Conservation (phyloP, 257 asterid species). For the Henckelia pumila region DNA sequence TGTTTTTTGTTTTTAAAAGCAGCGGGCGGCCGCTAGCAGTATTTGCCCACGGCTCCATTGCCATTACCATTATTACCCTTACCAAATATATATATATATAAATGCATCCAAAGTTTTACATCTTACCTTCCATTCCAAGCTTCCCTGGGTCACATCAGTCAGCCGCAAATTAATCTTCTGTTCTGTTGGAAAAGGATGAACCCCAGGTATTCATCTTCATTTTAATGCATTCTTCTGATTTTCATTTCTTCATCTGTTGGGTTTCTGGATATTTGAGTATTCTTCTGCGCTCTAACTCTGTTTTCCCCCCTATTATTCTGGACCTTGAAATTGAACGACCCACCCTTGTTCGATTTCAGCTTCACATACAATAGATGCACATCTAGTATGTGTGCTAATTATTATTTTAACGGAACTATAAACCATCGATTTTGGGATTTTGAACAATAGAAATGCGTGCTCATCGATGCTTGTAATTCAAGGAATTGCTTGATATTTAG, state of each 20-base stretch:
- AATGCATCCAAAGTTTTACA: too few relatives aligned
- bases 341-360: too few relatives aligned
- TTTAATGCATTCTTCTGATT: neutral
- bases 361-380: neutral
- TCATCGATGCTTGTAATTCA: neutral
- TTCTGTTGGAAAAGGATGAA: neutral
- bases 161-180: too few relatives aligned
- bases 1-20: too few relatives aligned
- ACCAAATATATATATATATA: too few relatives aligned
- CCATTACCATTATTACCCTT: too few relatives aligned
- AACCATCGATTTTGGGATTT: neutral
- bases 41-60: too few relatives aligned
- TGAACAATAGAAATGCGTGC: neutral
- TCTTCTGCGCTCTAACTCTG: neutral
- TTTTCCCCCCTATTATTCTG: neutral
- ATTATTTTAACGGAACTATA: too few relatives aligned
- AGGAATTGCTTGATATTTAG: too few relatives aligned
- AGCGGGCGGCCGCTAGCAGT: too few relatives aligned
- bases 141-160: too few relatives aligned
- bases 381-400: neutral
- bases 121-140: too few relatives aligned
- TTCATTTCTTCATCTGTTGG: neutral
- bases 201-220: neutral
- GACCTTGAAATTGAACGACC: neutral
- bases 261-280: neutral